phyloP scores from a whole-genome alignment of 164 flowering plant species.

The Magnolia officinalis region DNA sequence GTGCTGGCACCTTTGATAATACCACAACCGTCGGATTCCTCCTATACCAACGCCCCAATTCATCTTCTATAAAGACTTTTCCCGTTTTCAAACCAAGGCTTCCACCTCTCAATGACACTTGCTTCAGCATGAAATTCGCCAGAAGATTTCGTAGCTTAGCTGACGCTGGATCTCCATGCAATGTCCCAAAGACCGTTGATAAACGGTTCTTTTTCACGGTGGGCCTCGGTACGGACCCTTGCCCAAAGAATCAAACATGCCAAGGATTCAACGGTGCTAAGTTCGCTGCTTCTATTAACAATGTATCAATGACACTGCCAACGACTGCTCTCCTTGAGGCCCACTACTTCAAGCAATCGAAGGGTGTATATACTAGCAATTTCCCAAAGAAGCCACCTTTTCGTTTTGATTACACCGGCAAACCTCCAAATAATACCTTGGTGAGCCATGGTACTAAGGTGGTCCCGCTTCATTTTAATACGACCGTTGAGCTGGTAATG shows the following conservation, averaged over 20 bases:
- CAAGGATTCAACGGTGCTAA: slow-evolving; percentile 54
- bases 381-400: slow-evolving; percentile 38
- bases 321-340: slow-evolving; percentile 47
- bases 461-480: slow-evolving; percentile 45
- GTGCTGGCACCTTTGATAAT: slow-evolving; percentile 42
- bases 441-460: slow-evolving; percentile 47
- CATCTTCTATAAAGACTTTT: slow-evolving; percentile 6
- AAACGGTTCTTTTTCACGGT: slow-evolving; percentile 48
- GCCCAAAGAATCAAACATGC: slow-evolving; percentile 51
- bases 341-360: slow-evolving; percentile 32
- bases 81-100: slow-evolving; percentile 28
- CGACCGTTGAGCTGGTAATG: slow-evolving; percentile 58
- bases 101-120: slow-evolving; percentile 47
- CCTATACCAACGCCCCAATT: slow-evolving; percentile 24
- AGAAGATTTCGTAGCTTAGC: slow-evolving; percentile 36
- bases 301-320: slow-evolving; percentile 43
- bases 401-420: slow-evolving; percentile 55
- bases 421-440: slow-evolving; percentile 46
- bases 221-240: slow-evolving; percentile 47
- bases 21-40: slow-evolving; percentile 51
- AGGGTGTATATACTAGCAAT: slow-evolving; percentile 37
- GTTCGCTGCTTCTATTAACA: slow-evolving; percentile 55
- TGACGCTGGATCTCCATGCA: slow-evolving; percentile 33
- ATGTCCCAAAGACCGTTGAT: slow-evolving; percentile 43
- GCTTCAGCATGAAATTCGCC: slow-evolving; percentile 34